Evolutionary conservation across 1,284 basidiomycete genomes (phyloP).

Genomic region (Irpex rosettiformis): DNA sequence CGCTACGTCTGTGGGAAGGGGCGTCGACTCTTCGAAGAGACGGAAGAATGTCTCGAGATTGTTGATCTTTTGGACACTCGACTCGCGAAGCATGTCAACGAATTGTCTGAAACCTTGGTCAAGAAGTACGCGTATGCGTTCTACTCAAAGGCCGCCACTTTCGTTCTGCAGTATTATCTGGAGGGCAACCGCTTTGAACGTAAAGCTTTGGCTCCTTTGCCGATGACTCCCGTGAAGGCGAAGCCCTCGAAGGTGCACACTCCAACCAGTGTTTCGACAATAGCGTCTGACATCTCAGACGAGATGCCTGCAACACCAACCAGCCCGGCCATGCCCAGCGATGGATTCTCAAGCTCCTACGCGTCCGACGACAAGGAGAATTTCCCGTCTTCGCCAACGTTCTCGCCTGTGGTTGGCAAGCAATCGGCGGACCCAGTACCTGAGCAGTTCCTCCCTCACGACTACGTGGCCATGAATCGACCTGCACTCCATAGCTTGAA

Average conservation of each 20-base stretch:
- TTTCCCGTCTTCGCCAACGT: slow-evolving; percentile 48
- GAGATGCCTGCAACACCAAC: slow-evolving; percentile 80
- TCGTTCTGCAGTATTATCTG: slow-evolving; percentile 91
- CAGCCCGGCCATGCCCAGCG: slow-evolving; percentile 49
- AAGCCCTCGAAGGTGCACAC: slow-evolving; percentile 57
- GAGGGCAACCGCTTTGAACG: slow-evolving; percentile 68
- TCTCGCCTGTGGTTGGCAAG: slow-evolving; percentile 71
- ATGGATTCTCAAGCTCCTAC: slow-evolving; percentile 46
- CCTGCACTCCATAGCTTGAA: slow-evolving; percentile 68
- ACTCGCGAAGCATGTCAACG: slow-evolving; percentile 81
- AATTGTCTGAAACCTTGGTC: slow-evolving; percentile 89
- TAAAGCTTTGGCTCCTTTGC: slow-evolving; percentile 46
- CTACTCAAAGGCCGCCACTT: slow-evolving; percentile 91
- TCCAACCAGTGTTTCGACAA: slow-evolving; percentile 69
- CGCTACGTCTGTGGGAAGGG: slow-evolving; percentile 82
- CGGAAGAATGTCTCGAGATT: slow-evolving; percentile 71
- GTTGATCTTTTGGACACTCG: slow-evolving; percentile 85
- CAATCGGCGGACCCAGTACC: slow-evolving; percentile 60
- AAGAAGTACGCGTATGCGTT: slow-evolving; percentile 97
- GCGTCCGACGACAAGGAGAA: slow-evolving; percentile 79
- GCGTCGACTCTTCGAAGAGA: slow-evolving; percentile 77
- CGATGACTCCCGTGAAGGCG: slow-evolving; percentile 68
- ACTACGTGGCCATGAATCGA: slow-evolving; percentile 72
- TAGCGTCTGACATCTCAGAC: slow-evolving; percentile 71
- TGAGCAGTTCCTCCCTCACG: slow-evolving; percentile 74